Evolutionary conservation across 305 asterid genomes (phyloP).

Genomic region (Fraxinus ornus): DNA sequence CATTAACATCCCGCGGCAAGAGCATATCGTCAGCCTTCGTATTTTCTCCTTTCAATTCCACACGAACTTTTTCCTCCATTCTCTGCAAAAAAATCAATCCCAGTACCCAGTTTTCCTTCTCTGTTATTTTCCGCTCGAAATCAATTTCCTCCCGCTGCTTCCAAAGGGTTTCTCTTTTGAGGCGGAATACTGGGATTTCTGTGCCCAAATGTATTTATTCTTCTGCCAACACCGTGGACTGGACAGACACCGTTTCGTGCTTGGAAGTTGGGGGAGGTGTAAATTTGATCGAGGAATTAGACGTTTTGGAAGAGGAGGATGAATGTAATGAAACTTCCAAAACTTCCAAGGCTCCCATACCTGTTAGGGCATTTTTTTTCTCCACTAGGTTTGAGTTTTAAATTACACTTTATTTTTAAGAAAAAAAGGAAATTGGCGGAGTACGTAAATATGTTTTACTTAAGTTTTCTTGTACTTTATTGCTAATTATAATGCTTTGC

Average conservation of each 20-base stretch:
- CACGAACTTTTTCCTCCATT: slow-evolving; percentile 27
- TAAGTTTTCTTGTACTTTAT: not conserved
- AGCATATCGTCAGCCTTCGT: slow-evolving; percentile 23
- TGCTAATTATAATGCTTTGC: not conserved
- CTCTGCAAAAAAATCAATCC: slow-evolving; percentile 24
- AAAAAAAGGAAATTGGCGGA: not conserved
- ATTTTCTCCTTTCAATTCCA: slow-evolving; percentile 9
- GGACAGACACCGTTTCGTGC: slow-evolving; percentile 46
- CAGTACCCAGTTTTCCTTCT: slow-evolving; percentile 3
- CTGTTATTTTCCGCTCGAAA: slow-evolving; percentile 18
- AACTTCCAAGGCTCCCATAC: slow-evolving; percentile 44
- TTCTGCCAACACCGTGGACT: slow-evolving; percentile 38
- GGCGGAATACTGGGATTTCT: slow-evolving; percentile 28
- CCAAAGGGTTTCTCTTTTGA: slow-evolving; percentile 21
- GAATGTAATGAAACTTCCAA: slow-evolving; percentile 36
- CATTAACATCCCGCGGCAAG: slow-evolving; percentile 37
- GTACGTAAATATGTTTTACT: not conserved
- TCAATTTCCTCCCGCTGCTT: not conserved
- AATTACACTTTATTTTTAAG: not conserved
- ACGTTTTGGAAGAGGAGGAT: slow-evolving; percentile 37
- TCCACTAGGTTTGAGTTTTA: slow-evolving; percentile 65
- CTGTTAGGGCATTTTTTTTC: slow-evolving; percentile 88
- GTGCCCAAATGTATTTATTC: slow-evolving; percentile 48
- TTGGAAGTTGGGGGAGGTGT: slow-evolving; percentile 31
- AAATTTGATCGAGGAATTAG: slow-evolving; percentile 16